These are phyloP conservation scores for Penicillium egyptiacum DNA, from an alignment of 495 filamentous ascomycete genomes.

Conservation along the genomic window DNA sequence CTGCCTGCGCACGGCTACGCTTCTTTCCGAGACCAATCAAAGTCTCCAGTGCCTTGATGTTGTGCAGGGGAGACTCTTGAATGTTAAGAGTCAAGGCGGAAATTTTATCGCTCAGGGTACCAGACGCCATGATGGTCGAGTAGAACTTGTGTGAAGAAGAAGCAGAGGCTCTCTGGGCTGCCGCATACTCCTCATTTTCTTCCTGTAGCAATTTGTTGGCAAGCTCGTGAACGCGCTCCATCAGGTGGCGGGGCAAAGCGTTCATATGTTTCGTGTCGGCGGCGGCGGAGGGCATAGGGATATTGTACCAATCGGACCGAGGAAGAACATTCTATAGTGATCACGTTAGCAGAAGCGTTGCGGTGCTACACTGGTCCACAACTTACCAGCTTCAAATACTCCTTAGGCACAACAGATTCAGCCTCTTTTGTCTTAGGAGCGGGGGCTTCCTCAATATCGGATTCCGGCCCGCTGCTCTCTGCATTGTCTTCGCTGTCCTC, in stretches of 20 bases:
- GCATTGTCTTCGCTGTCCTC: conserved; percentile 48
- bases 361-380: not conserved
- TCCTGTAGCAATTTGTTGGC: conserved; percentile 71
- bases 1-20: conserved; percentile 86
- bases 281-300: conserved; percentile 57
- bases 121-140: conserved; percentile 92
- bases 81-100: conserved; percentile 90
- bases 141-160: conserved; percentile 91
- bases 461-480: conserved; percentile 25
- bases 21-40: conserved; percentile 79
- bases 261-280: conserved; percentile 47
- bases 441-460: conserved; percentile 28
- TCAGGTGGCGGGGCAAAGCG: conserved; percentile 53
- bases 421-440: conserved; percentile 22
- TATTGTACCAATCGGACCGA: conserved; percentile 82
- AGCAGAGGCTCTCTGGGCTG: conserved; percentile 49
- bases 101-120: conserved; percentile 94
- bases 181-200: conserved; percentile 65
- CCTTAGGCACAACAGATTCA: conserved; percentile 21
- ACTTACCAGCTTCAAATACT: conserved; percentile 47
- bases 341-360: conserved; percentile 23
- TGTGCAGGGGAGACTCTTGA: conserved; percentile 94
- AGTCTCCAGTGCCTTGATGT: conserved; percentile 80
- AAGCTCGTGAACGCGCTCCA: conserved; percentile 72
- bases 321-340: conserved; percentile 64